phyloP scores from a whole-genome alignment of 2,329 filamentous ascomycete species.

The Fusarium illudens region DNA sequence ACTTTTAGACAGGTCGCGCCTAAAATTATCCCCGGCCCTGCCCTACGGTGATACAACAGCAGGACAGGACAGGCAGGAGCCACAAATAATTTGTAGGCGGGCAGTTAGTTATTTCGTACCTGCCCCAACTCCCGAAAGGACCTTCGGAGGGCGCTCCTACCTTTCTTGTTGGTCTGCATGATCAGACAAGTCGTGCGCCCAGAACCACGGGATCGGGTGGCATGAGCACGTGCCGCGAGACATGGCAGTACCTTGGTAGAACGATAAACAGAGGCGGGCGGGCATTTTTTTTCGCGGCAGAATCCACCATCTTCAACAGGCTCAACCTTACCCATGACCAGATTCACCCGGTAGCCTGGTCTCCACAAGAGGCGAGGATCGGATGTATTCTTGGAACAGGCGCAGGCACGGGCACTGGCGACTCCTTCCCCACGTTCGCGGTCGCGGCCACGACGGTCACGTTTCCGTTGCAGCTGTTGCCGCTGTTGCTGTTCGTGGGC shows the following conservation, averaged over 20 bases:
- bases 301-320: not conserved
- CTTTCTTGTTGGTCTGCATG: slow-evolving; percentile 3
- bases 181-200: slow-evolving; percentile 13
- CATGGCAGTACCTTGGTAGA: not conserved
- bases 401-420: not conserved
- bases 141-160: not conserved
- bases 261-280: not conserved
- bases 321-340: not conserved
- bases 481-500: slow-evolving; percentile 3
- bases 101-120: not conserved
- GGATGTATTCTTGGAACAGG: slow-evolving; percentile 23
- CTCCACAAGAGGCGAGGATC: not conserved
- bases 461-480: slow-evolving; percentile 1
- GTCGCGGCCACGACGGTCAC: slow-evolving; percentile 7
- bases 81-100: too few relatives aligned
- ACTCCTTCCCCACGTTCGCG: slow-evolving; percentile 21
- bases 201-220: slow-evolving; percentile 28
- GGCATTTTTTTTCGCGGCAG: not conserved
- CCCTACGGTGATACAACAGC: not conserved
- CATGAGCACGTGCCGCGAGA: slow-evolving; percentile 31
- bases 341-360: not conserved
- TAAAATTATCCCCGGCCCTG: slow-evolving; percentile 28
- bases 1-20: slow-evolving; percentile 1
- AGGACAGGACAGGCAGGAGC: not conserved
- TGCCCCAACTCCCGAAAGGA: not conserved